These are phyloP conservation scores for Coniochaeta sp. DNA, from an alignment of 2,329 filamentous ascomycete species.

Conservation along the genomic window DNA sequence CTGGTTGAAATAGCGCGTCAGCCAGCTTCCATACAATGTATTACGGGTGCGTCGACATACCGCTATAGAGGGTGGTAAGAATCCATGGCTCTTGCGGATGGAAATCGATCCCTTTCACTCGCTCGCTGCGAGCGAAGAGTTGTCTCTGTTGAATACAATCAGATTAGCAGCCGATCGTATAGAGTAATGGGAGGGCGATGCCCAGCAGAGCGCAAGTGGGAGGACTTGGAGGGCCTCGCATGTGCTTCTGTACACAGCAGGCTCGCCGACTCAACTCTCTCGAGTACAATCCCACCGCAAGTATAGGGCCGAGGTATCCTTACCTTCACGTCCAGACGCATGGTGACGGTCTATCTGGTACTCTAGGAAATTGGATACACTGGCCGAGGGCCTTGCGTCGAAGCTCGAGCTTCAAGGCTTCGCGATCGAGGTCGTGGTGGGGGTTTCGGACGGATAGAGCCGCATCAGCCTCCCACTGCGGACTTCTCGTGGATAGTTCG, in stretches of 20 bases:
- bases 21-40: neutral
- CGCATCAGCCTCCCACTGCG: neutral
- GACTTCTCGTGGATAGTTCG: neutral
- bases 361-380: neutral
- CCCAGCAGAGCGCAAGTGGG: neutral
- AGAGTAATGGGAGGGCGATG: neutral
- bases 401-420: neutral
- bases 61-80: conserved; percentile 90
- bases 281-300: neutral
- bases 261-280: too few species aligned
- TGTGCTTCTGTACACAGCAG: neutral
- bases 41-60: conserved; percentile 39
- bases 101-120: conserved; percentile 96
- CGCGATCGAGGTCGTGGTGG: neutral
- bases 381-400: neutral
- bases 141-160: conserved; percentile 30
- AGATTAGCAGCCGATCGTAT: neutral
- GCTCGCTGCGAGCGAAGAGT: conserved; percentile 82
- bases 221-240: neutral
- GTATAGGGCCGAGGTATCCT: conserved; percentile 13
- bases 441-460: neutral
- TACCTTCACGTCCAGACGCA: conserved; percentile 11
- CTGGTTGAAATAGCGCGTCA: conserved; percentile 30
- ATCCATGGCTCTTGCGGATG: conserved; percentile 96
- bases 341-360: neutral